Percentiles rank a stretch among this genome's conserved stretches.
Evolutionary conservation across 2,329 filamentous ascomycete species (phyloP).

Genomic region (Alternaria postmessia): DNA sequence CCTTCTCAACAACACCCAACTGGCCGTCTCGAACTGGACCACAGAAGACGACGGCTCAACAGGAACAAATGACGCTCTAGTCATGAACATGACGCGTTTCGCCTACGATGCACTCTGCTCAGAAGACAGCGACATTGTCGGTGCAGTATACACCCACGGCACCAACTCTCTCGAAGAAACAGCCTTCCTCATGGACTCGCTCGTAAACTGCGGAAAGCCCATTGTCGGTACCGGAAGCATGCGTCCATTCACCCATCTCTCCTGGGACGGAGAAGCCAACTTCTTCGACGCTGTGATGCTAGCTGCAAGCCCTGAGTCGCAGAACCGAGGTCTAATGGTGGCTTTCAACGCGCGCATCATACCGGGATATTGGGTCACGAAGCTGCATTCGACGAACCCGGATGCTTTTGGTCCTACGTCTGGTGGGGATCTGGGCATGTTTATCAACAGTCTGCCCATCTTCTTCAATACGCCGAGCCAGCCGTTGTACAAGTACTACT

Average conservation of each 20-base stretch:
- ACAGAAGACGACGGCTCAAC: constrained; percentile 28
- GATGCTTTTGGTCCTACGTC: constrained; percentile 37
- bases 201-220: constrained; percentile 40
- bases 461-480: constrained; percentile 38
- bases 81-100: constrained; percentile 46
- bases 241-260: constrained; percentile 38
- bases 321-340: constrained; percentile 36
- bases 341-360: constrained; percentile 42
- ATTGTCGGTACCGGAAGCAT: constrained; percentile 37
- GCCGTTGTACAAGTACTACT: constrained; percentile 32
- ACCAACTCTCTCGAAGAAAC: constrained; percentile 44
- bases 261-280: constrained; percentile 38
- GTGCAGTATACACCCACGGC: constrained; percentile 40
- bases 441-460: constrained; percentile 36
- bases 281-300: constrained; percentile 41
- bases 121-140: constrained; percentile 38
- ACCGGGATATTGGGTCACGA: constrained; percentile 38
- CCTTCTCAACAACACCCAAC: constrained; percentile 39
- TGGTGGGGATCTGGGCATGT: constrained; percentile 34
- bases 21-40: constrained; percentile 41
- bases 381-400: constrained; percentile 35
- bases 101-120: constrained; percentile 37
- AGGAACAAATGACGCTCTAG: constrained; percentile 38
- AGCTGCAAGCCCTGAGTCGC: constrained; percentile 30
- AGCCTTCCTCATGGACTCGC: constrained; percentile 36